These are phyloP conservation scores for Stachybotrys chlorohalonatus DNA, from an alignment of 2,329 filamentous ascomycete genomes.

Conservation along the genomic window DNA sequence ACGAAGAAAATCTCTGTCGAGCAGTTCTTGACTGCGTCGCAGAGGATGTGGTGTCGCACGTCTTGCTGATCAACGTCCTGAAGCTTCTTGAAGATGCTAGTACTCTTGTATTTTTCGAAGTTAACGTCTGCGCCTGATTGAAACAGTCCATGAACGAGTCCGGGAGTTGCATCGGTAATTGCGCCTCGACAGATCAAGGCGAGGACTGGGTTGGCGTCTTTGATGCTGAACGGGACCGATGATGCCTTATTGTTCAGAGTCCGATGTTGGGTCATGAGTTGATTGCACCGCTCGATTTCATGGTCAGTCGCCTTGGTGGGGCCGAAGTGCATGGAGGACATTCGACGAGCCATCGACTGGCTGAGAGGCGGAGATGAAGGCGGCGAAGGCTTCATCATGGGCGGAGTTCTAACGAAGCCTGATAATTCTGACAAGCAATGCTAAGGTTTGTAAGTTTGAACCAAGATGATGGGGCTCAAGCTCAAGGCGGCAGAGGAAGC, in stretches of 20 bases:
- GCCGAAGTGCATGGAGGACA: not conserved
- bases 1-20: slow-evolving; percentile 1
- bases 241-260: not conserved
- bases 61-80: slow-evolving; percentile 1
- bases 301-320: not conserved
- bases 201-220: not conserved
- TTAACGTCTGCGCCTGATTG: not conserved
- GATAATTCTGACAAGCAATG: too few relatives aligned
- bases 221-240: not conserved
- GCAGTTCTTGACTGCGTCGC: slow-evolving; percentile 1
- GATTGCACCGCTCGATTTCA: not conserved
- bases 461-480: too few relatives aligned
- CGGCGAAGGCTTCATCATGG: not conserved
- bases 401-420: too few relatives aligned
- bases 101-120: not conserved
- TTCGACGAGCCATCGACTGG: not conserved
- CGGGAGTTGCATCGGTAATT: not conserved
- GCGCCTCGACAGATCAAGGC: not conserved
- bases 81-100: not conserved
- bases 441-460: too few relatives aligned
- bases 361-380: not conserved
- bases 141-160: not conserved
- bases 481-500: too few relatives aligned
- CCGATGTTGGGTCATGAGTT: not conserved
- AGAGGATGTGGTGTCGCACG: slow-evolving; percentile 1